Evolutionary conservation across 148 eudicot species (phyloP), one percentile per base, ranked within the genome.

Genomic region (Rheum nobile): DNA sequence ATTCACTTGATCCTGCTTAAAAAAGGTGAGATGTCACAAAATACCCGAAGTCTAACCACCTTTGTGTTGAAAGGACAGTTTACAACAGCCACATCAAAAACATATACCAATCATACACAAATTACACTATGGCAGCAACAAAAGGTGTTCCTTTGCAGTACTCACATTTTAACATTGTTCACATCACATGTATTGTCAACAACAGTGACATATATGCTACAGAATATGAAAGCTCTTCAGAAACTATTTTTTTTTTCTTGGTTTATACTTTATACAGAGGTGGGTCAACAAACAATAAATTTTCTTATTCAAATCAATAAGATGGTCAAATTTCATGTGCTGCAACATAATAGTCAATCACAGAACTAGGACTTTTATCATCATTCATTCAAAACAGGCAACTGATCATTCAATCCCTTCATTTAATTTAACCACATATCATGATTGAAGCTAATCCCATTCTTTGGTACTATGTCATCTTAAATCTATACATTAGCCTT

Each of bases 1-100:
- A 83, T 70, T 75, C 46, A 52, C 43, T 26, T 57, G 35, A 14
- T 43, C 72, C 75, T 75, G 73, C 52, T 12, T 4, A 26, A 31
- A 34, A 1, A 65, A 21, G 16, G 22, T 4, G 55, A 16, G 14
- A 5, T 17, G 24, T 50, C 55, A 50, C 26, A 19, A 4, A n/a
- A n/a, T n/a, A n/a, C n/a, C n/a, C n/a, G n/a, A n/a, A n/a, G n/a
- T n/a, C n/a, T n/a, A n/a, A n/a, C n/a, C n/a, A n/a, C n/a, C n/a
- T n/a, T n/a, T n/a, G n/a, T n/a, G n/a, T n/a, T n/a, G n/a, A n/a
- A n/a, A n/a, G n/a, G n/a, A n/a, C n/a, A n/a, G n/a, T n/a, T n/a
- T n/a, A n/a, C n/a, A n/a, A n/a, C n/a, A n/a, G n/a, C n/a, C n/a
- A n/a, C n/a, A n/a, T n/a, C 24, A 5, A 5, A 50, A 50, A 50